Conservation (phyloP, 495 filamentous ascomycete genomes). For the Penicillium paradoxum region DNA sequence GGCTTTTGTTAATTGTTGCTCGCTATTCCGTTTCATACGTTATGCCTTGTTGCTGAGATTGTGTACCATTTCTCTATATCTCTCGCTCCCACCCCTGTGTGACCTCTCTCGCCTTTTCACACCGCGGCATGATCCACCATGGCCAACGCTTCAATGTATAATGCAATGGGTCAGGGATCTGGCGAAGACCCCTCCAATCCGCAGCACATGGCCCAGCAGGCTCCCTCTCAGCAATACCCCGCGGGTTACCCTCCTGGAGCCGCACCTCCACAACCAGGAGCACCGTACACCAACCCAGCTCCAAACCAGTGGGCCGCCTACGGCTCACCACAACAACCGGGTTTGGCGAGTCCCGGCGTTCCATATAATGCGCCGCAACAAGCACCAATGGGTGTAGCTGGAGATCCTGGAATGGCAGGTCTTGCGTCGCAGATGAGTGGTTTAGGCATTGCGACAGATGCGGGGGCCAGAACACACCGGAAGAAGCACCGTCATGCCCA, state of each 20-base stretch:
- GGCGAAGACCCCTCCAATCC: conserved; percentile 63
- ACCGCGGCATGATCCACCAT: conserved; percentile 42
- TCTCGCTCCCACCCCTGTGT: neutral
- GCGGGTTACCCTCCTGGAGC: conserved; percentile 38
- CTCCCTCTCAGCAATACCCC: conserved; percentile 40
- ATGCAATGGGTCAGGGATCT: conserved; percentile 58
- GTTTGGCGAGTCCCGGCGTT: conserved; percentile 22
- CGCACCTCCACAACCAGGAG: conserved; percentile 59
- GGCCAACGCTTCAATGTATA: conserved; percentile 75
- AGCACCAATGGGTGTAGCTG: conserved; percentile 25
- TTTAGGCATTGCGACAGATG: conserved; percentile 66
- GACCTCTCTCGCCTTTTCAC: conserved; percentile 1
- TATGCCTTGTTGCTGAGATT: conserved; percentile 15
- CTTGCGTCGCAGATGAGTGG: conserved; percentile 84
- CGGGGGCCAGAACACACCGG: conserved; percentile 56
- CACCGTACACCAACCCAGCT: conserved; percentile 37
- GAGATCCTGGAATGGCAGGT: conserved; percentile 48
- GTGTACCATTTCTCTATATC: conserved; percentile 3
- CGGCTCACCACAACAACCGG: conserved; percentile 34
- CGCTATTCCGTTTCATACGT: conserved; percentile 7
- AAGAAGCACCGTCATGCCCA: conserved; percentile 95
- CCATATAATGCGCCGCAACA: conserved; percentile 35
- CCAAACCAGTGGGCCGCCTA: conserved; percentile 43
- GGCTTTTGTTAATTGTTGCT: neutral
- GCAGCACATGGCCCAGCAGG: conserved; percentile 49